A percentile compares a stretch with the other conserved stretches of the same genome.
These are phyloP conservation scores for Chlamydomonas schloesseri DNA, from an alignment of 139 green algal genomes.

Conservation along the genomic window DNA sequence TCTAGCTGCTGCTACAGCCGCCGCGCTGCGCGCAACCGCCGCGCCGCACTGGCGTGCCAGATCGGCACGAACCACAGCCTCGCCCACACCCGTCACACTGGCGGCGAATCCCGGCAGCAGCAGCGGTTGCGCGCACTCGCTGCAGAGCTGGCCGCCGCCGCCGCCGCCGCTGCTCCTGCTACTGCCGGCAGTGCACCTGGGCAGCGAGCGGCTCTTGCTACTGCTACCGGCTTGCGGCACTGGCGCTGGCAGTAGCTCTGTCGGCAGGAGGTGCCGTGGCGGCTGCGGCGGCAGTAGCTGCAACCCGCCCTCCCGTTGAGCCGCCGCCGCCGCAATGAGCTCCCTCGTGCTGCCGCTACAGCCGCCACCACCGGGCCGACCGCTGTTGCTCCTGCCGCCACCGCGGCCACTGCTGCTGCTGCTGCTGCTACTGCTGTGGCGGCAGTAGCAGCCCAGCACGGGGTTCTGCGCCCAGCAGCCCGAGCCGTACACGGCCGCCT, in stretches of 20 bases:
- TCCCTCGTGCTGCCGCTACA: background rate
- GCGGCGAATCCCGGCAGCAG: conserved; percentile 56
- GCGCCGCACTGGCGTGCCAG: conserved; percentile 57
- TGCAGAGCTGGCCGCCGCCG: background rate
- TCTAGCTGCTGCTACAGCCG: background rate
- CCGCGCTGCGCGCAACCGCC: background rate
- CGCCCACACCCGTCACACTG: conserved; percentile 81
- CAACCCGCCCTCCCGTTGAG: background rate
- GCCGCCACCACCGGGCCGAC: too few species aligned
- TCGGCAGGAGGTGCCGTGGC: too few species aligned
- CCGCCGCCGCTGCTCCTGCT: background rate
- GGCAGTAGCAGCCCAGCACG: background rate
- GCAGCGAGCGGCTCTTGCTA: background rate
- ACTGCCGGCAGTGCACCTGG: background rate
- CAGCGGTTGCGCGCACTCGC: background rate
- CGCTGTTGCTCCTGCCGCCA: background rate
- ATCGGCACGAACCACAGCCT: conserved; percentile 74
- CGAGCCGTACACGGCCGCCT: conserved; percentile 82
- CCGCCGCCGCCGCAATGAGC: too few species aligned
- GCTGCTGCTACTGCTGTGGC: background rate
- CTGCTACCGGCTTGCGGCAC: background rate
- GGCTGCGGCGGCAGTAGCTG: too few species aligned
- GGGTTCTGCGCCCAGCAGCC: conserved; percentile 82
- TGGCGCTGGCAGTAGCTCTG: too few species aligned
- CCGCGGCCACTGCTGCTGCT: background rate